Evolutionary conservation across 2,329 filamentous ascomycete genomes (phyloP), one percentile per base, ranked within the genome.

Genomic region (Venturia effusa): DNA sequence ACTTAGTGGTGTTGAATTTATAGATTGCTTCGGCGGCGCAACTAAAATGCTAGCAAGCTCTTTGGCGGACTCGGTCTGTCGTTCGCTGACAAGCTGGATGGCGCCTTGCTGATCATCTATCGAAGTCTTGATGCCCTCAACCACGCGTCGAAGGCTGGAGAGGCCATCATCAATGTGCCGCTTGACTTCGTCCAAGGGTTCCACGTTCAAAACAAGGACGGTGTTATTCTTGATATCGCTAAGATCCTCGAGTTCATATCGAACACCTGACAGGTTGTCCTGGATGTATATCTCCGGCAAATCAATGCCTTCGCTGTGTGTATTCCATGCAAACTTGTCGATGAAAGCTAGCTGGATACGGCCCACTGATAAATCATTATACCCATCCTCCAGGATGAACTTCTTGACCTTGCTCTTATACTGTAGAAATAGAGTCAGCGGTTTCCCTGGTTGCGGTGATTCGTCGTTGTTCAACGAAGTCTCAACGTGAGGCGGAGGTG

Each of bases 281-380:
- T 99, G 94, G 19, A 99, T 94, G 74, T 99, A 97, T 19, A 99
- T 97, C 70, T 99, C 94, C 0, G 94, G 94, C 57, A 99, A 78
- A 72, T 99, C 94, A 17, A 86, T 85, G 8, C 94, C 94, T 70
- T 97, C 95, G 66, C 91, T 88, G 69, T 97, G 92, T 0, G 93
- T 97, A 70, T 96, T 97, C 92, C 95, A 99, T 0, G 93, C 94
- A 72, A 99, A 99, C 73, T 97, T 99, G 69, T 99, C 94, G 69
- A 99, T 99, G 70, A 99, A 99, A 0, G 94, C 93, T 34, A 99
- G 82, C 74, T 99, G 93, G 65, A 99, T 76, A 30, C 92, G 85
- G 0, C 92, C 92, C 65, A 97, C 88, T 2, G 90, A 93, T 13
- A 99, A 81, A 67, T 93, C 91, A 39, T 87, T 86, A 68, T 88